phyloP scores from a whole-genome alignment of 345 rosid genomes.

The Brassica carinata region DNA sequence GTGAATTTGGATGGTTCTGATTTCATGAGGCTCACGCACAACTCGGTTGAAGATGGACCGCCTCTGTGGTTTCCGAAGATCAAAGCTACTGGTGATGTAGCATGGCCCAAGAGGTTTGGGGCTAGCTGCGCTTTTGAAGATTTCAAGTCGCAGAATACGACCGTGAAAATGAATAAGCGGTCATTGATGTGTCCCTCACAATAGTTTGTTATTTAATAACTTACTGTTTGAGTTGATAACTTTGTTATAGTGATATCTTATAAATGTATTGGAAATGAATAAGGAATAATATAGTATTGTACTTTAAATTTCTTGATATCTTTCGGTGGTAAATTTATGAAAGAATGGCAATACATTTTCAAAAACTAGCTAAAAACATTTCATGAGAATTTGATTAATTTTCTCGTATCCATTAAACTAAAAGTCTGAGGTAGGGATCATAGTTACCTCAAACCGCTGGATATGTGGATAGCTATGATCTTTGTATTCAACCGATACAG shows the following conservation, averaged over 20 bases:
- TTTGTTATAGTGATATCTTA: background rate
- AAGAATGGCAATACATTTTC: background rate
- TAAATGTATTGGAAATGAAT: background rate
- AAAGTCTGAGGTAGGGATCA: background rate
- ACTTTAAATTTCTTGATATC: background rate
- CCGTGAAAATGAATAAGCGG: conserved; percentile 11
- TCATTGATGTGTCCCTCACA: conserved; percentile 16
- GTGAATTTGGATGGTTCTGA: conserved; percentile 76
- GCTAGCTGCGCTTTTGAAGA: conserved; percentile 61
- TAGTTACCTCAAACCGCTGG: no score
- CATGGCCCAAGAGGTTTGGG: conserved; percentile 47
- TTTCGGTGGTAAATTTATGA: background rate
- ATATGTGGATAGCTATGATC: background rate
- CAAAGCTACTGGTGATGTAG: conserved; percentile 57
- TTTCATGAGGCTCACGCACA: conserved; percentile 74
- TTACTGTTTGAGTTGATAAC: background rate
- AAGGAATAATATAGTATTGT: background rate
- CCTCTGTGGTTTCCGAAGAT: conserved; percentile 63
- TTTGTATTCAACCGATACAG: background rate
- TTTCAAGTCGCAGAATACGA: conserved; percentile 55
- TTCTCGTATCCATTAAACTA: background rate
- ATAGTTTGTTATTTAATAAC: background rate
- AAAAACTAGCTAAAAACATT: background rate
- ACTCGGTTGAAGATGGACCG: conserved; percentile 84
- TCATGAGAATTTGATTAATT: background rate